Evolutionary conservation across 805 yeast species (phyloP), one percentile per base, ranked within the genome.

Genomic region (Starmerella etchellsii): DNA sequence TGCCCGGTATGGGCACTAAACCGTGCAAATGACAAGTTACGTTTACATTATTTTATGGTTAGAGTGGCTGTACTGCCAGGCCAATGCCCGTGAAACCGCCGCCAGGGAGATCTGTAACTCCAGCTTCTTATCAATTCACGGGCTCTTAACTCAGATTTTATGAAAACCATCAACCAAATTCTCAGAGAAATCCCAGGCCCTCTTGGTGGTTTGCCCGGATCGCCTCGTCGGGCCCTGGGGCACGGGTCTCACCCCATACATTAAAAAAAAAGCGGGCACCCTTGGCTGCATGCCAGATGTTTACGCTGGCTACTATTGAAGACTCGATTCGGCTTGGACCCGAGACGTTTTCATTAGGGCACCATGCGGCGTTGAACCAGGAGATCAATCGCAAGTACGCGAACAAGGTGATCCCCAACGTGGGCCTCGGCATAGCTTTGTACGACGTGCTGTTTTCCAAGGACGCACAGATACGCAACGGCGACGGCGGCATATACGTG

Each of bases 281-380:
- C n/a, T n/a, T n/a, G n/a, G n/a, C n/a, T n/a, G 33, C 33, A 30
- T 30, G 24, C 15, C 31, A n/a, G 19, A 88, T 88, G 98, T 91
- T 88, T 63, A 78, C 84, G 47, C 69, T 91, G 33, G 72, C 94
- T 16, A 74, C 76, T 55, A 63, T 91, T 33, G 69, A 83, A 16
- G 98, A 91, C 62, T 68, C 88, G 49, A 78, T 91, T 48, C 74
- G 94, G 53, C 74, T 91, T 32, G 87, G 91, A 7, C 97, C 98
- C 2, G 81, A 78, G 49, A 69, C 80, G 39, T 84, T 91, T 63
- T 72, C 75, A 50, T 64, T 76, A 39, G 81, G 85, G 14, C 72
- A 85, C 3, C 70, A 72, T 37, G 74, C 74, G 33, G 81, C 95
- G 3, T 67, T 91, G 24, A 71, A 74, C 31, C 79, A 81, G 49